Conservation (phyloP, 148 eudicot genomes). For the Dianthus caryophyllus region DNA sequence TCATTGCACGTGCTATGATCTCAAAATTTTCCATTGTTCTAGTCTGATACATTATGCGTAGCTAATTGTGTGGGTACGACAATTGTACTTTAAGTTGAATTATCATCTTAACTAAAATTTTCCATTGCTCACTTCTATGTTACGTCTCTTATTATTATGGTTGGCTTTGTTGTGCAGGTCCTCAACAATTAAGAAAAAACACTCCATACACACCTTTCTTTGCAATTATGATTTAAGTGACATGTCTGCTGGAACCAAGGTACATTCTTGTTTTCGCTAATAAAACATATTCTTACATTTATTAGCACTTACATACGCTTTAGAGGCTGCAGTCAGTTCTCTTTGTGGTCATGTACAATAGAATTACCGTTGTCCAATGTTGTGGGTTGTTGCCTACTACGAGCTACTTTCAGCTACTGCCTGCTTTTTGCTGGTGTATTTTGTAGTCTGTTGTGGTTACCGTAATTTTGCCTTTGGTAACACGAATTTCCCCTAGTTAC, state of each 20-base stretch:
- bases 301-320: neutral
- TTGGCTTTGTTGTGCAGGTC: slow-evolving; percentile 38
- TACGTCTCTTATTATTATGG: neutral
- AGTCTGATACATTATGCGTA: too few relatives aligned
- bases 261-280: slow-evolving; percentile 15
- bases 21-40: neutral
- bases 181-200: slow-evolving; percentile 77
- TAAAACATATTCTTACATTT: neutral
- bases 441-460: too few relatives aligned
- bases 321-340: neutral
- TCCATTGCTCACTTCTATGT: neutral
- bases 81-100: slow-evolving; percentile 18
- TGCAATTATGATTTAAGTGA: slow-evolving; percentile 78
- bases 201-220: slow-evolving; percentile 70
- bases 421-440: too few relatives aligned
- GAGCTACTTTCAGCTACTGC: too few relatives aligned
- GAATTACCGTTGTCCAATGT: too few relatives aligned
- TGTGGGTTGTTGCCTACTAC: too few relatives aligned
- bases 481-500: too few relatives aligned
- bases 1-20: neutral
- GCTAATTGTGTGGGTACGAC: slow-evolving; percentile 11
- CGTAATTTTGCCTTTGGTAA: too few relatives aligned
- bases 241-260: slow-evolving; percentile 83
- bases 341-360: too few relatives aligned
- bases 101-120: neutral